These are phyloP conservation scores for Cystobasidium tubakii DNA, from an alignment of 768 basidiomycete species.

Conservation along the genomic window DNA sequence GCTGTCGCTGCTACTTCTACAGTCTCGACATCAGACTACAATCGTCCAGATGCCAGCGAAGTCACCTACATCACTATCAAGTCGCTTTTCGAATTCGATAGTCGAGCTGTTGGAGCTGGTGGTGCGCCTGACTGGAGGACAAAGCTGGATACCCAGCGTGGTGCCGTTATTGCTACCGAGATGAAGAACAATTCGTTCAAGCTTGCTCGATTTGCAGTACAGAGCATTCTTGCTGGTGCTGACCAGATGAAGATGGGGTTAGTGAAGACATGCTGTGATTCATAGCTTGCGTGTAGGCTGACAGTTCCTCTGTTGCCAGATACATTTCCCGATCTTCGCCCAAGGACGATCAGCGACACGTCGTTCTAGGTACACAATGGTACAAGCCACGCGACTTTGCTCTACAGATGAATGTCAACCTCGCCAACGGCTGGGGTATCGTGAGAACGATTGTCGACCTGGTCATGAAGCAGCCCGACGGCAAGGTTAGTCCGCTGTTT, in stretches of 20 bases:
- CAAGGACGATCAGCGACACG: conserved; percentile 89
- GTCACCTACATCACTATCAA: conserved; percentile 78
- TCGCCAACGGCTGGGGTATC: conserved; percentile 97
- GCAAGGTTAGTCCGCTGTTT: conserved; percentile 54
- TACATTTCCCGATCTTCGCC: conserved; percentile 92
- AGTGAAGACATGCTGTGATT: conserved; percentile 46
- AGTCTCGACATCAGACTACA: conserved; percentile 24
- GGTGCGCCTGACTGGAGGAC: conserved; percentile 98
- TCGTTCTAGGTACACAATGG: conserved; percentile 88
- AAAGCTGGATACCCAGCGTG: conserved; percentile 92
- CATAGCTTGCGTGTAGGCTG: not conserved
- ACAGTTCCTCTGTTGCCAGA: conserved; percentile 51
- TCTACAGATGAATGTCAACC: conserved; percentile 84
- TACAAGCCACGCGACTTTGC: conserved; percentile 94
- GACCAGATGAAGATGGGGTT: conserved; percentile 96
- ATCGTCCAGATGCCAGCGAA: conserved; percentile 55
- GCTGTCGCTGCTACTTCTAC: conserved; percentile 12
- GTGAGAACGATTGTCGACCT: conserved; percentile 89
- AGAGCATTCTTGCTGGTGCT: conserved; percentile 88
- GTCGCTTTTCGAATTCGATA: conserved; percentile 94
- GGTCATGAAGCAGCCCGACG: conserved; percentile 93
- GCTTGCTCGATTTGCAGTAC: conserved; percentile 93
- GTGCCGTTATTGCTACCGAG: conserved; percentile 96
- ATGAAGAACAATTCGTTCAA: conserved; percentile 99
- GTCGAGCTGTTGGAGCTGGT: conserved; percentile 78